Evolutionary conservation across 306 rosid genomes (phyloP), one percentile per base, ranked within the genome.

Genomic region (Benincasa hispida): DNA sequence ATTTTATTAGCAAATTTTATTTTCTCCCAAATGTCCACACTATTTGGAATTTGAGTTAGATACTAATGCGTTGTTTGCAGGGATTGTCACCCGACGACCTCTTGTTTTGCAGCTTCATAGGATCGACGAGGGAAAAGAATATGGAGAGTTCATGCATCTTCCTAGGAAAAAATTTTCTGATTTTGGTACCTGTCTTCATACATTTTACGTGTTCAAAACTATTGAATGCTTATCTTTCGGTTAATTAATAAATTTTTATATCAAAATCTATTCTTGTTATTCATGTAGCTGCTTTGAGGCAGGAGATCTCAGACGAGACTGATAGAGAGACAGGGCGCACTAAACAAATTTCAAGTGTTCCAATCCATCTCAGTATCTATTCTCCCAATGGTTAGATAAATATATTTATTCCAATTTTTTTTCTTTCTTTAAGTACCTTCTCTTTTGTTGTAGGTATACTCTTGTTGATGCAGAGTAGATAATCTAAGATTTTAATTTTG

Each of bases 51-150:
- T 45, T 70, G 39, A 19, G 47, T 47, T 24, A 45, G 39, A 68
- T 42, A 45, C 41, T 70, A 15, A 24, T 12, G 47, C 15, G 6
- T 70, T 47, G 76, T 41, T 74, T 84, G 79, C 88, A 92, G 98
- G 98, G 59, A 92, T 92, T 80, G 96, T 90, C 55, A 92, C 96
- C 76, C 88, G 98, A 59, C 94, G 98, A 61, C 98, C 98, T 60
- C 96, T 92, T 67, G 98, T 92, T 60, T 80, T 92, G 87, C 98
- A 92, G 82, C 98, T 92, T 79, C 96, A 89, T 41, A 88, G 85
- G 87, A 87, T 85, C 74, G 92, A 92, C 17, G 96, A 90, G 34
- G 88, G 80, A 77, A 82, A 86, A 82, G 98, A 92, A 79, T 89
- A 90, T 81, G 98, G 92, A 5, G 98, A 92, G 66, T 92, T 92